Conservation (phyloP, 805 yeast species). For the Kodamaea nitidulidarum region DNA sequence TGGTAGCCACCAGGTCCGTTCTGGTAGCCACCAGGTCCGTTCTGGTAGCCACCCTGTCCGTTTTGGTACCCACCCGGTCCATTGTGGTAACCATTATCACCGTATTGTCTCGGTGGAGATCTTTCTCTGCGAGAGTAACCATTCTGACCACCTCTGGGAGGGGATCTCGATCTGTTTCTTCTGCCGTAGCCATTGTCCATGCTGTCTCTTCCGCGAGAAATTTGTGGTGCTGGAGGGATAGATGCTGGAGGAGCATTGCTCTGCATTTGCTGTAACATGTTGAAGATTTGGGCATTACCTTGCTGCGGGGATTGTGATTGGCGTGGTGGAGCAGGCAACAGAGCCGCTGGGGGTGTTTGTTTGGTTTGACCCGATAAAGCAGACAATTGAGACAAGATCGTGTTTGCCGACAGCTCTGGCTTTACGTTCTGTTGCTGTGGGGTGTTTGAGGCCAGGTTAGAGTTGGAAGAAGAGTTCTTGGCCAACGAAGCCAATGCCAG, state of each 20-base stretch:
- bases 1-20: slow-evolving; percentile 6
- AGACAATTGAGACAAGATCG: slow-evolving; percentile 41
- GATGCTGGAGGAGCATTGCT: slow-evolving; percentile 11
- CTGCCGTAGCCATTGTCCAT: slow-evolving; percentile 36
- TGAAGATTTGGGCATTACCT: slow-evolving; percentile 39
- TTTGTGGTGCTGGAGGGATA: slow-evolving; percentile 1
- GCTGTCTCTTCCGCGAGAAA: slow-evolving; percentile 27
- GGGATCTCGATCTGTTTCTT: slow-evolving; percentile 54
- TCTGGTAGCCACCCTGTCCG: slow-evolving; percentile 8
- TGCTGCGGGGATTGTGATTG: slow-evolving; percentile 13
- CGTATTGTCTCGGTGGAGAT: slow-evolving; percentile 24
- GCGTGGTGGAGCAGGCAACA: slow-evolving; percentile 13
- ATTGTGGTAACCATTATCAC: slow-evolving; percentile 1
- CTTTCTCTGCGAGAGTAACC: slow-evolving; percentile 23
- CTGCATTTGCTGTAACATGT: slow-evolving; percentile 52
- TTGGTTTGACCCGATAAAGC: slow-evolving; percentile 25
- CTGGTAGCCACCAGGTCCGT: slow-evolving; percentile 5
- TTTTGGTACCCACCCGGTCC: slow-evolving; percentile 12
- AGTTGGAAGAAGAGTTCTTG: slow-evolving; percentile 27
- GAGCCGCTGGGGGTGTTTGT: slow-evolving; percentile 12
- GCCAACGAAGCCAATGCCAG: slow-evolving; percentile 68
- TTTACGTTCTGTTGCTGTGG: slow-evolving; percentile 23
- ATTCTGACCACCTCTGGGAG: slow-evolving; percentile 26
- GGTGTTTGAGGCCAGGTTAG: slow-evolving; percentile 31
- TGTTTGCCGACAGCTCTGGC: slow-evolving; percentile 30